Evolutionary conservation across 2,329 filamentous ascomycete genomes (phyloP).

Genomic region (Aspergillus texensis): DNA sequence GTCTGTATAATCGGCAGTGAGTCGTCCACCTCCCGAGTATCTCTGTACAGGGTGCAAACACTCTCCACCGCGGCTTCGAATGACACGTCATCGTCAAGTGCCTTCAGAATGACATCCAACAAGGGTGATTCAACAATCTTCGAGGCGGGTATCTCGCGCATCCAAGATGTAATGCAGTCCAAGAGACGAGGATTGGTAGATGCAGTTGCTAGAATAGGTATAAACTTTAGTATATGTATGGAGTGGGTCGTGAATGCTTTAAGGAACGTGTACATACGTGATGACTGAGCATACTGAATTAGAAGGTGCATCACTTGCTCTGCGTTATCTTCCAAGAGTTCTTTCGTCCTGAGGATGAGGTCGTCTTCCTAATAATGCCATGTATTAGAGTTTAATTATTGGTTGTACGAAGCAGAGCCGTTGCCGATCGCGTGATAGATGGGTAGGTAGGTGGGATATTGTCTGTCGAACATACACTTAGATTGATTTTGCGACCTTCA

Average conservation of each 20-base stretch:
- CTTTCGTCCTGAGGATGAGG: slow-evolving; percentile 78
- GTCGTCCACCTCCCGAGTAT: slow-evolving; percentile 93
- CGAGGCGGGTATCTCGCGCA: slow-evolving; percentile 84
- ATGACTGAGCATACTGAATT: slow-evolving; percentile 88
- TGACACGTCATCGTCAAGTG: slow-evolving; percentile 72
- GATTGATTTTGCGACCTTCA: slow-evolving; percentile 98
- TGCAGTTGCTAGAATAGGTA: slow-evolving; percentile 61
- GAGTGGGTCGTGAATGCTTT: background rate
- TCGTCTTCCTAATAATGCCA: slow-evolving; percentile 82
- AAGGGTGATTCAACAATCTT: slow-evolving; percentile 85
- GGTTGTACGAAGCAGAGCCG: slow-evolving; percentile 14
- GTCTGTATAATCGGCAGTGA: slow-evolving; percentile 78
- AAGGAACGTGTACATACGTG: slow-evolving; percentile 58
- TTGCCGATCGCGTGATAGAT: slow-evolving; percentile 39
- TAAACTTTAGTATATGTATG: background rate
- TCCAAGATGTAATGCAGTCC: slow-evolving; percentile 95
- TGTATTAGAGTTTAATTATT: slow-evolving; percentile 51
- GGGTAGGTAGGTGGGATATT: slow-evolving; percentile 42
- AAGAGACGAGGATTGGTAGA: slow-evolving; percentile 86
- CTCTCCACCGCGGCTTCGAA: slow-evolving; percentile 91
- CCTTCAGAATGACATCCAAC: slow-evolving; percentile 77
- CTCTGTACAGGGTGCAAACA: slow-evolving; percentile 84
- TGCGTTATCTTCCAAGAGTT: slow-evolving; percentile 88
- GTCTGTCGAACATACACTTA: slow-evolving; percentile 83
- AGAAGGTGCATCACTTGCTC: slow-evolving; percentile 83